A percentile compares a stretch with the other conserved stretches of the same genome.
These are phyloP conservation scores for Metschnikowia henanensis DNA, from an alignment of 805 yeast species.

Conservation along the genomic window DNA sequence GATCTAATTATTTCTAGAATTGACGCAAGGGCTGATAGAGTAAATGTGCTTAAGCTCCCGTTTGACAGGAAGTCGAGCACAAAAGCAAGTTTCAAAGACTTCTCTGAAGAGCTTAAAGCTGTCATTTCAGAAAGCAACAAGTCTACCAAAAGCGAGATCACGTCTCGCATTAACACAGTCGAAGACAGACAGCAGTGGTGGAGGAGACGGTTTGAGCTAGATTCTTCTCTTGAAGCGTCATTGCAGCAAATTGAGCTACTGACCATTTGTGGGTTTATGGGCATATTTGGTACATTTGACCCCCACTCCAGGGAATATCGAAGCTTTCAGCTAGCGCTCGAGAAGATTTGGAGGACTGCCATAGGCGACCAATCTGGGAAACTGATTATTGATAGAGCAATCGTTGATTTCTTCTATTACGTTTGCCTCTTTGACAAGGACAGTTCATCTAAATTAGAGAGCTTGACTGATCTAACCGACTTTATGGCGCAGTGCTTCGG, in stretches of 20 bases:
- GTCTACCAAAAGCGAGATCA: constrained; percentile 55
- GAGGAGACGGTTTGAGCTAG: constrained; percentile 63
- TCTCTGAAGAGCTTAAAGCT: constrained; percentile 28
- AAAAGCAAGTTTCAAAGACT: constrained; percentile 39
- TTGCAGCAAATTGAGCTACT: constrained; percentile 55
- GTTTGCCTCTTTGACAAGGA: constrained; percentile 5
- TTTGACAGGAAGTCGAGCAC: constrained; percentile 49
- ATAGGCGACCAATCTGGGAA: constrained; percentile 8
- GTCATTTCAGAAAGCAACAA: constrained; percentile 63
- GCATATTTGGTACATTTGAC: constrained; percentile 49
- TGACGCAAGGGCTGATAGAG: constrained; percentile 26
- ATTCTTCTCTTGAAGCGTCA: constrained; percentile 52
- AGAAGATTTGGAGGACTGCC: constrained; percentile 12
- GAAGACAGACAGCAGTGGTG: constrained; percentile 78
- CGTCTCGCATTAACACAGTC: constrained; percentile 51
- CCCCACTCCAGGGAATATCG: constrained; percentile 21
- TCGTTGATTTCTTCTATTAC: constrained; percentile 23
- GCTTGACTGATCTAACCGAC: constrained; percentile 11
- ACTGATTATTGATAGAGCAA: constrained; percentile 18
- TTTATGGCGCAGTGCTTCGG: constrained; percentile 3
- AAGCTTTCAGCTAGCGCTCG: constrained; percentile 22
- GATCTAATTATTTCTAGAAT: constrained; percentile 55
- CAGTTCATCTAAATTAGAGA: constrained; percentile 3
- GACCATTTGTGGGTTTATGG: constrained; percentile 80
- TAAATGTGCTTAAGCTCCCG: constrained; percentile 59